Percentiles rank a stretch among this genome's conserved stretches.
phyloP scores from a whole-genome alignment of 2,329 filamentous ascomycete species.

The Lasiodiplodia theobromae region DNA sequence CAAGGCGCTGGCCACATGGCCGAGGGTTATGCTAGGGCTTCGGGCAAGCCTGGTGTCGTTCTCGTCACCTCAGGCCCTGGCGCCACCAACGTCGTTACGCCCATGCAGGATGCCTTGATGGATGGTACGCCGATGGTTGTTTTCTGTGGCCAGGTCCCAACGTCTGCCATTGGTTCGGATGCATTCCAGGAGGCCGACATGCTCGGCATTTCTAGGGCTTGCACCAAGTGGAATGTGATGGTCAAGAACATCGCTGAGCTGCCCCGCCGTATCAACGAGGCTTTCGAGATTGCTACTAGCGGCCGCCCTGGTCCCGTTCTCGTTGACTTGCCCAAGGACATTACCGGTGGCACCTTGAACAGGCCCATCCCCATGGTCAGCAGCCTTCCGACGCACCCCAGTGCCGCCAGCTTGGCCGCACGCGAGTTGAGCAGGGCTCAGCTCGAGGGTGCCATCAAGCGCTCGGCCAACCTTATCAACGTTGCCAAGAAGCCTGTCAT shows the following conservation, averaged over 20 bases:
- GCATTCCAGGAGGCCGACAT: constrained; percentile 98
- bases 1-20: constrained; percentile 99
- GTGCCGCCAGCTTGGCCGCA: constrained; percentile 83
- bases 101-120: constrained; percentile 93
- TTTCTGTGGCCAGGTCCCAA: constrained; percentile 92
- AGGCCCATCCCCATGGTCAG: constrained; percentile 82
- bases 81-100: constrained; percentile 94
- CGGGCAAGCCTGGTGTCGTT: constrained; percentile 92
- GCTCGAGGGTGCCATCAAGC: constrained; percentile 74
- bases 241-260: constrained; percentile 94
- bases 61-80: constrained; percentile 96
- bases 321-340: constrained; percentile 95
- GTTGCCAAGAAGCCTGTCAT: constrained; percentile 92
- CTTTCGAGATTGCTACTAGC: constrained; percentile 95
- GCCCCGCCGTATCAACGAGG: constrained; percentile 93
- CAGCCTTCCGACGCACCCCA: constrained; percentile 78
- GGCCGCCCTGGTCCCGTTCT: constrained; percentile 93
- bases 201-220: constrained; percentile 89
- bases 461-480: constrained; percentile 84
- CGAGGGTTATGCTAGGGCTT: constrained; percentile 92
- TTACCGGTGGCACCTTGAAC: constrained; percentile 84
- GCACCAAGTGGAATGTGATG: constrained; percentile 99
- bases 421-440: constrained; percentile 75
- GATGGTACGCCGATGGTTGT: constrained; percentile 97
- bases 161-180: constrained; percentile 89